Percentiles rank a stretch among this genome's conserved stretches.
Evolutionary conservation across 75 land plant species (phyloP).

Genomic region (Selaginella tamariscina): DNA sequence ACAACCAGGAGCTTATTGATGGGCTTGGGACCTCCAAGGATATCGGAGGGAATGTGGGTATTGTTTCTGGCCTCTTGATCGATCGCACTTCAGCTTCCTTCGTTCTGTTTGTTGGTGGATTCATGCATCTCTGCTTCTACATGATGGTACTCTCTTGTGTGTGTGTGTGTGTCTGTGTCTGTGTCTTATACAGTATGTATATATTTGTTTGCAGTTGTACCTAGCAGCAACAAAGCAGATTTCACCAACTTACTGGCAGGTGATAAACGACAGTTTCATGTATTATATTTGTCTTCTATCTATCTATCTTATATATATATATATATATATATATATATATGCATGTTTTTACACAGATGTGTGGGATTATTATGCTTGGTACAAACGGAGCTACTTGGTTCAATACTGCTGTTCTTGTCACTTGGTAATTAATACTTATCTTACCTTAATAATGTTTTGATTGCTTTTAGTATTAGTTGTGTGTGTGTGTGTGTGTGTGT

Average conservation of each 20-base stretch:
- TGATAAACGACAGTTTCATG: neutral
- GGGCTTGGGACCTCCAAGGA: neutral
- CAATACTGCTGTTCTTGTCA: slow-evolving; percentile 21
- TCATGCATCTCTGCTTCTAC: neutral
- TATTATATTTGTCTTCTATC: neutral
- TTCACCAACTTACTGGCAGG: slow-evolving; percentile 23
- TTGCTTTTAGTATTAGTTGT: neutral
- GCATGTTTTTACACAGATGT: too few species aligned
- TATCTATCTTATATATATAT: neutral
- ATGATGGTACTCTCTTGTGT: slow-evolving; percentile 13
- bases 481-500: too few species aligned
- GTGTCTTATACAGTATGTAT: neutral
- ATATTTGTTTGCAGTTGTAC: slow-evolving; percentile 15
- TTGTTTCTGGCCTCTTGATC: slow-evolving; percentile 1
- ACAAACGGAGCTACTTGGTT: slow-evolving; percentile 29
- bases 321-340: too few species aligned
- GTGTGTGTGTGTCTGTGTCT: neutral
- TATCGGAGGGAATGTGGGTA: neutral
- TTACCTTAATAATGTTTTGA: too few species aligned
- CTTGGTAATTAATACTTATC: neutral
- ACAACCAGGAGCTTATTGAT: neutral
- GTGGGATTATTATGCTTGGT: slow-evolving; percentile 24
- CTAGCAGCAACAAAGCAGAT: slow-evolving; percentile 18
- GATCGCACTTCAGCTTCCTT: neutral
- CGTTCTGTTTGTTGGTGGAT: neutral